A percentile compares a stretch with the other conserved stretches of the same genome.
These are phyloP conservation scores for Acorus calamus DNA, from an alignment of 106 monocot species.

Conservation along the genomic window DNA sequence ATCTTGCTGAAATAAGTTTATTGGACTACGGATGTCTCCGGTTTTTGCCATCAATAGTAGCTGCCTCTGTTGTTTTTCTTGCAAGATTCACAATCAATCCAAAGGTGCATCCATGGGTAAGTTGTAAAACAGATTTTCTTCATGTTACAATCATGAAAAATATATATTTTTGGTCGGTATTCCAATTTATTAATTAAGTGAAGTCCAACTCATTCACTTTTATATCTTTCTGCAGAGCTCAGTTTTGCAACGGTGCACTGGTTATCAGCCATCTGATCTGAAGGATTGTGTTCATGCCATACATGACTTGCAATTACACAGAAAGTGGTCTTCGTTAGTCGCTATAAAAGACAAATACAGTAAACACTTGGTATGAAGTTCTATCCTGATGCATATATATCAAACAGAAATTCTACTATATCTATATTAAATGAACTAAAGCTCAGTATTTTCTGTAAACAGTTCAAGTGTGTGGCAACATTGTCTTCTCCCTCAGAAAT, in stretches of 20 bases:
- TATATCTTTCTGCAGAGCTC: constrained; percentile 16
- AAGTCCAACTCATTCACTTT: background rate
- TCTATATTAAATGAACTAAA: background rate
- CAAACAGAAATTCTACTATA: background rate
- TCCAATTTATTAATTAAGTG: background rate
- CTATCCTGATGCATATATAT: background rate
- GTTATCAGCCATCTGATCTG: constrained; percentile 40
- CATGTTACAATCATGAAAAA: background rate
- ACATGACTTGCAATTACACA: constrained; percentile 46
- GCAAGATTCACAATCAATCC: constrained; percentile 45
- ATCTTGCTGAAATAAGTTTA: constrained; percentile 55
- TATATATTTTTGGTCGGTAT: background rate
- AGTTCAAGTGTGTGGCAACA: constrained; percentile 7
- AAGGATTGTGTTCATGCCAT: constrained; percentile 41
- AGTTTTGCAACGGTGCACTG: constrained; percentile 19
- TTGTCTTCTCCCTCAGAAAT: constrained; percentile 5
- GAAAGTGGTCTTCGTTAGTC: constrained; percentile 17
- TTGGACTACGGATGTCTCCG: constrained; percentile 39
- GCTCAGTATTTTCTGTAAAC: background rate
- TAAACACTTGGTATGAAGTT: constrained; percentile 28
- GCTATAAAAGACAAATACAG: constrained; percentile 66
- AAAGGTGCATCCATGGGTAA: constrained; percentile 53
- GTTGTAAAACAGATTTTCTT: background rate
- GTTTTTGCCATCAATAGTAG: constrained; percentile 53
- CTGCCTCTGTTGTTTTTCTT: constrained; percentile 61